Percentiles rank a stretch among this genome's conserved stretches.
Conservation (phyloP, 768 basidiomycete species). For the Tremella mesenterica region DNA sequence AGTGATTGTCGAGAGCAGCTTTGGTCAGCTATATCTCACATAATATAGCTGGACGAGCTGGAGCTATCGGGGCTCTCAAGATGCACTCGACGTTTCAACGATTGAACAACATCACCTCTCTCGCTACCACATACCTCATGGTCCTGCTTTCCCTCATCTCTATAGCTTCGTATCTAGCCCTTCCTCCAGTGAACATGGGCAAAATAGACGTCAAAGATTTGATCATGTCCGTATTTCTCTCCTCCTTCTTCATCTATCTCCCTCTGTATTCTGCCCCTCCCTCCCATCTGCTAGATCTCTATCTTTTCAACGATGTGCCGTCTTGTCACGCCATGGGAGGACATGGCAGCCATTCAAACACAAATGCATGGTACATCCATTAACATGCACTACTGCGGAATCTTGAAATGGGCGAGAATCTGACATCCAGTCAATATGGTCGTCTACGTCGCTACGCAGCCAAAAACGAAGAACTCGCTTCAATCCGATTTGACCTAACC, state of each 20-base stretch:
- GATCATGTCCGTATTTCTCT: slow-evolving; percentile 20
- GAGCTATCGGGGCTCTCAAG: not conserved
- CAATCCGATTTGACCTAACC: slow-evolving; percentile 34
- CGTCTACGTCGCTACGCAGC: slow-evolving; percentile 31
- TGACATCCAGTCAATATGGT: slow-evolving; percentile 22
- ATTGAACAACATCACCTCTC: slow-evolving; percentile 31
- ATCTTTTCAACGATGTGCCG: no score
- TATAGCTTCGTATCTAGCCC: slow-evolving; percentile 25
- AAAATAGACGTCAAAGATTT: slow-evolving; percentile 34
- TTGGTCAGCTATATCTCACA: no score
- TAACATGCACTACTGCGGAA: not conserved
- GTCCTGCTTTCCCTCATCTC: slow-evolving; percentile 35
- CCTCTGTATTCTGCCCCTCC: no score
- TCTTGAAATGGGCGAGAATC: not conserved
- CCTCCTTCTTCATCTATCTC: not conserved
- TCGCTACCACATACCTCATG: slow-evolving; percentile 36
- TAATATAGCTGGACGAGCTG: not conserved
- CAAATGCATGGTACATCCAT: not conserved
- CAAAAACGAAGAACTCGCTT: slow-evolving; percentile 33
- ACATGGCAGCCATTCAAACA: not conserved
- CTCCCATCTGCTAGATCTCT: no score
- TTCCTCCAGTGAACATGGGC: slow-evolving; percentile 27
- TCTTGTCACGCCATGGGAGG: not conserved
- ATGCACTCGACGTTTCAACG: slow-evolving; percentile 37
- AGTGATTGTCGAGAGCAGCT: not conserved